Evolutionary conservation across 2,329 filamentous ascomycete genomes (phyloP).

Genomic region (Boeremia exigua): DNA sequence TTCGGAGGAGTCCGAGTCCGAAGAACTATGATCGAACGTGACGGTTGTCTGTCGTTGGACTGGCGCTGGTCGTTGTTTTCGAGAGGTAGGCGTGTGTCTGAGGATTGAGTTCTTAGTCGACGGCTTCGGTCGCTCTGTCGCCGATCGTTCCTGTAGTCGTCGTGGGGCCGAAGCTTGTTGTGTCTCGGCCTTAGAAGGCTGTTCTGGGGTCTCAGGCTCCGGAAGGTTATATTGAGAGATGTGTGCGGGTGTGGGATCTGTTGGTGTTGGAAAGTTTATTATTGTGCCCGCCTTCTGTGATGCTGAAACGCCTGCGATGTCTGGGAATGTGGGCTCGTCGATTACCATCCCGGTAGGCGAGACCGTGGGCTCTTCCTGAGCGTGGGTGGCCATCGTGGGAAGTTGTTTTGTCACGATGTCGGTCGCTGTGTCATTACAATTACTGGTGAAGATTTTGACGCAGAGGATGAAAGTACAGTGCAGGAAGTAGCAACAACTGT

Average conservation of each 20-base stretch:
- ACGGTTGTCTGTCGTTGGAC: conserved; percentile 32
- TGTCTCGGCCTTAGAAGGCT: neutral
- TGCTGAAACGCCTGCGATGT: conserved; percentile 2
- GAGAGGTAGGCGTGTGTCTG: conserved; percentile 22
- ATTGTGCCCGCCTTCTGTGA: neutral
- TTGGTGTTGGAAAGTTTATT: conserved; percentile 8
- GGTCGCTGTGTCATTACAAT: conserved; percentile 3
- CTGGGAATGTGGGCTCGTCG: conserved; percentile 15
- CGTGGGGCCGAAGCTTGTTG: conserved; percentile 17
- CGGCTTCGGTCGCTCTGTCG: conserved; percentile 40
- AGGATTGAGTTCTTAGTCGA: conserved; percentile 30
- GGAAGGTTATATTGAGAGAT: conserved; percentile 9
- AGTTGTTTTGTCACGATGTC: neutral
- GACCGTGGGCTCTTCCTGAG: neutral
- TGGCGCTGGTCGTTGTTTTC: conserved; percentile 18
- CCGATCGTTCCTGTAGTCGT: conserved; percentile 34
- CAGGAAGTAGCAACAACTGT: neutral
- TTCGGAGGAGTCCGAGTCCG: conserved; percentile 28
- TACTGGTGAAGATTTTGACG: neutral
- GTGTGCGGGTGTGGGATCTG: conserved; percentile 3
- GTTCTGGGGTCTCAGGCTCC: neutral
- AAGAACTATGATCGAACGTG: conserved; percentile 35
- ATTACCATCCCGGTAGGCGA: conserved; percentile 17
- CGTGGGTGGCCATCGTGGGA: conserved; percentile 3
- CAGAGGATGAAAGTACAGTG: neutral